Base-by-base conservation (phyloP, 2,329 filamentous ascomycete species). In the Penicillium nordicum region DNA sequence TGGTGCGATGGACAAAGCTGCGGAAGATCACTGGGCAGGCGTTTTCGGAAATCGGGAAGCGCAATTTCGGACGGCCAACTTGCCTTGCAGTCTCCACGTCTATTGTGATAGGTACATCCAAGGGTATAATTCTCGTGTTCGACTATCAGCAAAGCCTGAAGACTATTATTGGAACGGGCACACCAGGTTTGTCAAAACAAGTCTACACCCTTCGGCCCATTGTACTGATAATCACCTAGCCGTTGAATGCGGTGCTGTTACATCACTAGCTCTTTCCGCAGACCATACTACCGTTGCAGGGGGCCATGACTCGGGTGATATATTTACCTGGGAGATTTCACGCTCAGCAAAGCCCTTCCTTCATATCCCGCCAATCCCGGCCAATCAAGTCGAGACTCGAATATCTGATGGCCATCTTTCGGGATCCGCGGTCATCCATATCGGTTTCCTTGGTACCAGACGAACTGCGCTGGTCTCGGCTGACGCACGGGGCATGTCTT, bases 141-240 rank as follows among this genome's bases (percentile, higher is more conserved):
- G 95, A 99, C 78, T 97, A 97, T 74, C 91, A 95, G 72, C 94
- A 99, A 75, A 94, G 89, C 64, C 78, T 97, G 55, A 97, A 96
- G 75, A 88, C 89, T 66, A 96, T 97, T 56, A 91, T 99, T 61
- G 94, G 94, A 2, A 89, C 90, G 32, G 92, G 93, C 34, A 96
- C 92, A 0, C 96, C 94, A 81, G 89, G 89, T 89, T 75, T 65
- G 80, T 59, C 48, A 12, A 50, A 27, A 16, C 21, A n/a, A 27
- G 27, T 25, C 9, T n/a, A 36, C 34, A 42, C 10, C 21, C 9
- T 12, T 9, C 23, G 30, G 10, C 10, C 4, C 4, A 25, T 42
- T 41, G 14, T 49, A 18, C 57, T 66, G 25, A 65, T 44, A 12
- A 54, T 30, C 40, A 25, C 14, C 32, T 68, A 92, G 93, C 94